Conservation (phyloP, 169 alveolate species). For the Eimeria falciformis region DNA sequence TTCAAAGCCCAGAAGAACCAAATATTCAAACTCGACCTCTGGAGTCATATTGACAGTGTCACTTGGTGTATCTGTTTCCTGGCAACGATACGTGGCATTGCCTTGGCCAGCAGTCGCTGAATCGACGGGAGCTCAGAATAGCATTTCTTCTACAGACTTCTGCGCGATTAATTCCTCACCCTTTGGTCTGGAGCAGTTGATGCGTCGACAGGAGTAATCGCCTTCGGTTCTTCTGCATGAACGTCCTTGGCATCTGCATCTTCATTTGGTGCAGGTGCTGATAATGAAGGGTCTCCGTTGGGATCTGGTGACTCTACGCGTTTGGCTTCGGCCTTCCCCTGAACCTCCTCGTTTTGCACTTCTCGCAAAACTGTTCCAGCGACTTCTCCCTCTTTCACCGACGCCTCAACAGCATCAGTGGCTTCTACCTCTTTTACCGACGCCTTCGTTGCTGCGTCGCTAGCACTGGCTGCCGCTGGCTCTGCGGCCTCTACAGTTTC, state of each 20-base stretch:
- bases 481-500: constrained; percentile 4
- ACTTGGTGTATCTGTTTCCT: too few relatives aligned
- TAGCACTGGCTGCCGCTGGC: not conserved
- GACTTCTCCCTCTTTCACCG: not conserved
- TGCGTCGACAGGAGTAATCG: not conserved
- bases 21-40: too few relatives aligned
- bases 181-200: constrained; percentile 13
- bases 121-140: too few relatives aligned
- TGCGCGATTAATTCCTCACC: constrained; percentile 1
- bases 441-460: not conserved
- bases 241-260: not conserved
- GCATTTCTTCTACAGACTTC: too few relatives aligned
- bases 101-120: too few relatives aligned
- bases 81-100: too few relatives aligned
- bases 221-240: not conserved
- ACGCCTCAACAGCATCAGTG: not conserved
- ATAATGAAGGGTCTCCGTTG: not conserved
- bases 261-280: not conserved
- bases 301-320: not conserved
- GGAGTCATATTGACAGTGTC: too few relatives aligned
- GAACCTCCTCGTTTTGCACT: not conserved
- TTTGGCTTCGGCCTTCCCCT: not conserved
- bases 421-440: not conserved
- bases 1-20: too few relatives aligned
- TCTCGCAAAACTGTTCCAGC: not conserved